Evolutionary conservation across 176 grass and related monocot genomes (phyloP), one percentile per base, ranked within the genome.

Genomic region (Oryza meyeriana): DNA sequence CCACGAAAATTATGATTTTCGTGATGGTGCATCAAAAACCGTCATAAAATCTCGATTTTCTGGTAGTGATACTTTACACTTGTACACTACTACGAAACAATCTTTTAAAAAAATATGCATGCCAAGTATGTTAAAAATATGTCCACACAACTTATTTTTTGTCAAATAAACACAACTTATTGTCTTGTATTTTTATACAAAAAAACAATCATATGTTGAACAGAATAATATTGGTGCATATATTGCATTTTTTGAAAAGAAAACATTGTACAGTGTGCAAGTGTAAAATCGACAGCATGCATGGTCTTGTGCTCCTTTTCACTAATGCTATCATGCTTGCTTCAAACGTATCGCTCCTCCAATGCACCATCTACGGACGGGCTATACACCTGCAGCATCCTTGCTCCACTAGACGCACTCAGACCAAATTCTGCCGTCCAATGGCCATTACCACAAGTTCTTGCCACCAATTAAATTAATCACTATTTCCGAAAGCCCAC

Each of bases 371-470:
- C 42, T 45, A 16, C 5, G 42, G 17, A 4, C 3, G 35, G 22
- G 61, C 61, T 81, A 84, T 24, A 47, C 35, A 47, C 27, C 29
- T 69, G 24, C 69, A 39, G 47, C 59, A 29, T 22, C 61, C 35
- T 12, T 71, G 75, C 47, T 67, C 80, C 74, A 88, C 69, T 75
- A 30, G 0, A 20, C 5, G 12, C 24, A 66, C 26, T 44, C 22
- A 55, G 40, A 31, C 20, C 31, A 18, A 73, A 79, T 74, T 74
- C 47, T 41, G 86, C 35, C 61, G 35, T 84, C 68, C 81, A 84
- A 55, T 80, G 64, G 24, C 30, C 69, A 80, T 2, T 38, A 36
- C 82, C 82, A 89, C 87, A 81, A 33, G 14, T 81, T 89, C 10
- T 26, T 31, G 36, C 61, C 22, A 75, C 47, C 34, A 63, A 42